Evolutionary conservation across 495 filamentous ascomycete species (phyloP).

Genomic region (Neurospora sp.): DNA sequence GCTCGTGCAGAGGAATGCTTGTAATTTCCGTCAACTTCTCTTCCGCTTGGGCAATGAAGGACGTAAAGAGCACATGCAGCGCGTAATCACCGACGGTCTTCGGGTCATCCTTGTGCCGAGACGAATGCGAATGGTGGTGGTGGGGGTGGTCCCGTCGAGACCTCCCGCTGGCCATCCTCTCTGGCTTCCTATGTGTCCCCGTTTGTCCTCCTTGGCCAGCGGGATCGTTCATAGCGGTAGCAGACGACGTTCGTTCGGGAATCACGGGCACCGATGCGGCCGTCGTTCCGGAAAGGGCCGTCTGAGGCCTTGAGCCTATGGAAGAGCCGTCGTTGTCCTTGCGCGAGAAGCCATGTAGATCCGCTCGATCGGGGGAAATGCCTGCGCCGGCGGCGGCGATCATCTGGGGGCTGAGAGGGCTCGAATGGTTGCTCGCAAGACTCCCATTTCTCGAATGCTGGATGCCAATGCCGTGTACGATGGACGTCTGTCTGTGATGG

Average conservation of each 20-base stretch:
- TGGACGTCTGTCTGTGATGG: constrained; percentile 88
- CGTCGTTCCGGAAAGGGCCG: constrained; percentile 35
- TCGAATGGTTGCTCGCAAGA: constrained; percentile 49
- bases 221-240: constrained; percentile 12
- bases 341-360: constrained; percentile 32
- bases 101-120: constrained; percentile 58
- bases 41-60: constrained; percentile 79
- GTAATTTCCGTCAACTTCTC: constrained; percentile 84
- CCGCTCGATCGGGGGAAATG: constrained; percentile 32
- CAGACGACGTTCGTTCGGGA: constrained; percentile 27
- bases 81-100: constrained; percentile 96
- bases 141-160: constrained; percentile 61
- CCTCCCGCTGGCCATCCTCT: constrained; percentile 56
- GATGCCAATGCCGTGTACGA: constrained; percentile 83
- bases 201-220: constrained; percentile 4
- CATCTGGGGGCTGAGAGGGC: constrained; percentile 75
- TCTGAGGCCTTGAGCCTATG: constrained; percentile 25
- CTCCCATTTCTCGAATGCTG: constrained; percentile 87
- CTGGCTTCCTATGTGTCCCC: constrained; percentile 39
- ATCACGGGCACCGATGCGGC: constrained; percentile 20
- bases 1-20: constrained; percentile 52
- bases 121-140: constrained; percentile 76
- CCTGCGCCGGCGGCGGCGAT: constrained; percentile 56
- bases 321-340: constrained; percentile 28
- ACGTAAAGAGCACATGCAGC: constrained; percentile 89